Evolutionary conservation across 2,329 filamentous ascomycete species (phyloP).

Genomic region (Metarhizium robertsii): DNA sequence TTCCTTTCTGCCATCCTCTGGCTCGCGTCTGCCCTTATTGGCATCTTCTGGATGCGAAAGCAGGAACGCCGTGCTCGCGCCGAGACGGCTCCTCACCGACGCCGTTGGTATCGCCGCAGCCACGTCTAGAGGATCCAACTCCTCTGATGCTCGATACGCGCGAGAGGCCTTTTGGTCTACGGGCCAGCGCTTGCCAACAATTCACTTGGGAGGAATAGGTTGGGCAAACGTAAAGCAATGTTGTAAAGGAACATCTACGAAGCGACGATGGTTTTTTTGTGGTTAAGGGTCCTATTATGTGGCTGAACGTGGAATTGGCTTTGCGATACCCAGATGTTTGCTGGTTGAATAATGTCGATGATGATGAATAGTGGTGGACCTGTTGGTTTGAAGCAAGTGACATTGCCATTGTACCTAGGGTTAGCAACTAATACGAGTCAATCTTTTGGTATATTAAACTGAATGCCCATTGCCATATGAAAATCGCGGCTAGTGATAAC

Average conservation of each 20-base stretch:
- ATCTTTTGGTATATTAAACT: too few species aligned
- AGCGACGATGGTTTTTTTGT: not conserved
- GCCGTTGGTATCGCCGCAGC: slow-evolving; percentile 34
- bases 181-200: not conserved
- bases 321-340: not conserved
- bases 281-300: not conserved
- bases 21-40: slow-evolving; percentile 54
- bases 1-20: slow-evolving; percentile 65
- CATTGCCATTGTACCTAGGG: not conserved
- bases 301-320: not conserved
- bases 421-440: not conserved
- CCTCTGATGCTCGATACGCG: not conserved
- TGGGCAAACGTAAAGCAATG: not conserved
- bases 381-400: not conserved
- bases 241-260: not conserved
- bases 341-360: not conserved
- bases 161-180: not conserved
- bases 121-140: slow-evolving; percentile 25
- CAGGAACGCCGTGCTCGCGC: slow-evolving; percentile 22
- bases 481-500: too few species aligned
- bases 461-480: too few species aligned
- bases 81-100: slow-evolving; percentile 19
- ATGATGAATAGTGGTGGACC: not conserved
- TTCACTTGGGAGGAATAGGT: not conserved
- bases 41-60: slow-evolving; percentile 42